phyloP scores from a whole-genome alignment of 23 red algal genomes.

The Gracilaria caudata region DNA sequence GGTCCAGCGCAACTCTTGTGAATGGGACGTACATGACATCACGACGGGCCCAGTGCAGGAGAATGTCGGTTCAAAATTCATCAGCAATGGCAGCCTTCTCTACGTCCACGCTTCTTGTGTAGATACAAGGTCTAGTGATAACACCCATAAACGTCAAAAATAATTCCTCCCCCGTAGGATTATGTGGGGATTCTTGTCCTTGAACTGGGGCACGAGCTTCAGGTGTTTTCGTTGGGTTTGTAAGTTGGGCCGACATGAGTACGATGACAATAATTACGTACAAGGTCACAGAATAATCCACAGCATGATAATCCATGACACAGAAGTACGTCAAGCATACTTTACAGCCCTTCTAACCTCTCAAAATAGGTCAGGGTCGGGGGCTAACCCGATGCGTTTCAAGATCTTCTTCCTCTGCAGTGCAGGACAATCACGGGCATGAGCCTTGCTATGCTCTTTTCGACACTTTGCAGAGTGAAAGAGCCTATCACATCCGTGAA shows the following conservation, averaged over 20 bases:
- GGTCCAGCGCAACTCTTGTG: background rate
- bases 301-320: background rate
- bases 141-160: background rate
- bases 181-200: background rate
- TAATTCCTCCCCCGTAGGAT: background rate
- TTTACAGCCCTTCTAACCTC: background rate
- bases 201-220: background rate
- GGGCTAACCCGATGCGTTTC: conserved; percentile 2
- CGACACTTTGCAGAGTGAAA: conserved; percentile 37
- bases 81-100: background rate
- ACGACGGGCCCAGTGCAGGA: background rate
- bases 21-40: background rate
- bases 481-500: conserved; percentile 5
- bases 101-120: background rate
- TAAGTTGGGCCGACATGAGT: background rate
- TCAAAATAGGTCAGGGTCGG: conserved; percentile 29
- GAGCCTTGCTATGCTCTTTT: background rate
- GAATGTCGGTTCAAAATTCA: background rate
- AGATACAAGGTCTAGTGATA: background rate
- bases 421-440: conserved; percentile 20
- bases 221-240: background rate
- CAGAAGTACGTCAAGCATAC: background rate
- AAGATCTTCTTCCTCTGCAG: conserved; percentile 14
- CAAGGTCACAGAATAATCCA: background rate
- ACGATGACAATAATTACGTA: background rate